Conservation (phyloP, 257 asterid species). For the Echium plantagineum region DNA sequence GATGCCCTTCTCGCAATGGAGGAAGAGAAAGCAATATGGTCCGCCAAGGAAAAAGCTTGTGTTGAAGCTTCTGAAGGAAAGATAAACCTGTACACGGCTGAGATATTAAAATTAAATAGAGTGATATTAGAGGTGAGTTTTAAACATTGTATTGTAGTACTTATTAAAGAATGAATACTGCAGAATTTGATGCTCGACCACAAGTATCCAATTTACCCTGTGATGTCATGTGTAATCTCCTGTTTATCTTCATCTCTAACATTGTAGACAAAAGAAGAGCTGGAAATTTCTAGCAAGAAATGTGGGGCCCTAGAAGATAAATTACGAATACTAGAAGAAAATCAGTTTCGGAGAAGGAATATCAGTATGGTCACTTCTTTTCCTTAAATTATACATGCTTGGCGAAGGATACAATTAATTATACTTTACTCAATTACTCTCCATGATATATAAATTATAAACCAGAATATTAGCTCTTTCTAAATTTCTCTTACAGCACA, state of each 20-base stretch:
- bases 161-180: neutral
- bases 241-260: constrained; percentile 10
- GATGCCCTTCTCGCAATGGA: constrained; percentile 87
- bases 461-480: constrained; percentile 6
- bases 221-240: neutral
- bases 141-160: constrained; percentile 1
- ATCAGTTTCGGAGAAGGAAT: constrained; percentile 22
- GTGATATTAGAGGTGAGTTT: constrained; percentile 53
- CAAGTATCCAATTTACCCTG: neutral
- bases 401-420: neutral
- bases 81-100: constrained; percentile 34
- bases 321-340: constrained; percentile 24
- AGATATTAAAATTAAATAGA: constrained; percentile 38
- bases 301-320: constrained; percentile 35
- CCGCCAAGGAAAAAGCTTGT: constrained; percentile 80
- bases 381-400: constrained; percentile 2
- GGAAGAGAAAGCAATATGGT: constrained; percentile 92
- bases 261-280: constrained; percentile 42
- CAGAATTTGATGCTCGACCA: neutral
- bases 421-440: neutral
- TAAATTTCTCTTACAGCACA: constrained; percentile 20
- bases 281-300: constrained; percentile 40
- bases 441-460: neutral
- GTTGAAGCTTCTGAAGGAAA: constrained; percentile 51
- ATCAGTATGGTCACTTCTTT: constrained; percentile 32